A percentile compares a stretch with the other conserved stretches of the same genome.
phyloP scores from a whole-genome alignment of 306 rosid species.

The Dicorynia guianensis region DNA sequence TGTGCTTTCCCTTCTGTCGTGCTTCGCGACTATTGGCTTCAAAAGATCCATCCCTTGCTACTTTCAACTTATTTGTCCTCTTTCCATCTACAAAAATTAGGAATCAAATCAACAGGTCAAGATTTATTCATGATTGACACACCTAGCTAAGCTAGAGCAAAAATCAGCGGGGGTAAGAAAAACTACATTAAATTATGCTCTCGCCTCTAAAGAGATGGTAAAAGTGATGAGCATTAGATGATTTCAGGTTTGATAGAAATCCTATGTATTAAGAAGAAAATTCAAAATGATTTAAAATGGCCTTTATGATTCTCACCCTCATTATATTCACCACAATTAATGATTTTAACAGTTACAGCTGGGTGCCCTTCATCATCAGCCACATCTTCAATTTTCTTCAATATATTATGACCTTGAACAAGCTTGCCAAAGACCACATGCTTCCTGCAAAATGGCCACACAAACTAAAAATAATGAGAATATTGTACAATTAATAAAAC shows the following conservation, averaged over 20 bases:
- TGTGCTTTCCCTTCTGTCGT: slow-evolving; percentile 65
- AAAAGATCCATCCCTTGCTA: slow-evolving; percentile 58
- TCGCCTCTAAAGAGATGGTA: slow-evolving; percentile 1
- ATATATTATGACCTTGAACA: slow-evolving; percentile 71
- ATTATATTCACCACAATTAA: slow-evolving; percentile 83
- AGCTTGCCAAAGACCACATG: slow-evolving; percentile 90
- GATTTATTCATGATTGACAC: neutral
- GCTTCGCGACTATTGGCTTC: slow-evolving; percentile 65
- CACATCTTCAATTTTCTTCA: slow-evolving; percentile 79
- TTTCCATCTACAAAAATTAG: slow-evolving; percentile 59
- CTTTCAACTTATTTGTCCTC: slow-evolving; percentile 55
- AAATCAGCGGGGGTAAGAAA: neutral
- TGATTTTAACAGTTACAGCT: slow-evolving; percentile 87
- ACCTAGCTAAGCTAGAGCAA: neutral
- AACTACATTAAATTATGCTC: neutral
- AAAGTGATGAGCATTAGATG: neutral
- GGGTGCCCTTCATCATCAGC: slow-evolving; percentile 85
- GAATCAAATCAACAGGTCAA: slow-evolving; percentile 24
- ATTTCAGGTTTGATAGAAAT: slow-evolving; percentile 2
- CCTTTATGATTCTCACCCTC: slow-evolving; percentile 60
- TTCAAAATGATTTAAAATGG: neutral
- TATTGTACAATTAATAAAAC: neutral
- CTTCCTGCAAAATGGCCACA: slow-evolving; percentile 65
- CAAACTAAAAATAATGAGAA: slow-evolving; percentile 29
- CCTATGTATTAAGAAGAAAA: neutral